Conservation (phyloP, 1,284 basidiomycete genomes). For the Abortiporus biennis region DNA sequence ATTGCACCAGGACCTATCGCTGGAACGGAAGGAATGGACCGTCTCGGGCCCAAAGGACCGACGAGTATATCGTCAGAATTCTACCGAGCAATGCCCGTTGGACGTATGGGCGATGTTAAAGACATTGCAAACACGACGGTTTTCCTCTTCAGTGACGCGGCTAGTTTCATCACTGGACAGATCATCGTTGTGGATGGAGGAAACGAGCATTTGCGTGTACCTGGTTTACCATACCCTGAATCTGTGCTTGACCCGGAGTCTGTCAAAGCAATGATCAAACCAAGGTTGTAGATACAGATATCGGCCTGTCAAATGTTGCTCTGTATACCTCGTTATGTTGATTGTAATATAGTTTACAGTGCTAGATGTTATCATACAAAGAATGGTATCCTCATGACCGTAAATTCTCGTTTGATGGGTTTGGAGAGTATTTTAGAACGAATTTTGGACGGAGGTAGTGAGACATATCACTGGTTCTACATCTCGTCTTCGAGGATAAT, state of each 20-base stretch:
- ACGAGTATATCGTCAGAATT: conserved; percentile 7
- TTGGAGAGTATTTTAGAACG: no score
- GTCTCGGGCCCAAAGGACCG: conserved; percentile 42
- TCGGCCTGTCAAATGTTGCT: no score
- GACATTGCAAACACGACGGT: conserved; percentile 82
- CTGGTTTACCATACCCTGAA: conserved; percentile 58
- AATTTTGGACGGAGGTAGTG: no score
- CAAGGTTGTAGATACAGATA: conserved; percentile 26
- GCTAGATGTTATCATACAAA: not conserved
- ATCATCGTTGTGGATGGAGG: conserved; percentile 66
- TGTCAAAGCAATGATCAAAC: conserved; percentile 32
- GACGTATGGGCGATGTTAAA: conserved; percentile 58
- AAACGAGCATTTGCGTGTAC: conserved; percentile 44
- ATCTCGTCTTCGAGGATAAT: no score
- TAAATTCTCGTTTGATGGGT: no score
- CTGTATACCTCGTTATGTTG: not conserved
- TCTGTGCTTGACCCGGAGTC: conserved; percentile 54
- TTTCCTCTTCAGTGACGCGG: conserved; percentile 89
- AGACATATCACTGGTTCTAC: no score
- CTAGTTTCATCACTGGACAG: conserved; percentile 76
- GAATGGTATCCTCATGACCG: no score
- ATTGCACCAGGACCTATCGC: conserved; percentile 86
- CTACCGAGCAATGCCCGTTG: conserved; percentile 40
- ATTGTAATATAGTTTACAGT: not conserved
- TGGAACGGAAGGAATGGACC: conserved; percentile 81